A percentile compares a stretch with the other conserved stretches of the same genome.
phyloP scores from a whole-genome alignment of 495 filamentous ascomycete species.

The Lepidopterella palustris region DNA sequence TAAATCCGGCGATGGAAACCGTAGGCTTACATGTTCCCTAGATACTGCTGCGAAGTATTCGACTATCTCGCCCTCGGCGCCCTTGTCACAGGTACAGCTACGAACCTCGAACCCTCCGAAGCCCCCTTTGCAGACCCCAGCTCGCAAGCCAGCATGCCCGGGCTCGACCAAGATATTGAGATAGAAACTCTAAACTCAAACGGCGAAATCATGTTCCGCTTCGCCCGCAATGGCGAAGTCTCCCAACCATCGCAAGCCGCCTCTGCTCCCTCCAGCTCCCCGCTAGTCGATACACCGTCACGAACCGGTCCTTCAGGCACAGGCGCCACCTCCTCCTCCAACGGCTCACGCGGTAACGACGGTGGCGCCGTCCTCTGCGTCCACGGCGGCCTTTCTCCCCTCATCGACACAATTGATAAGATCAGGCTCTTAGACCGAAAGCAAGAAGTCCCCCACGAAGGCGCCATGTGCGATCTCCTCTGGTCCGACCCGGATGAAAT shows the following conservation, averaged over 20 bases:
- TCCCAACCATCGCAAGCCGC: slow-evolving; percentile 18
- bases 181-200: slow-evolving; percentile 83
- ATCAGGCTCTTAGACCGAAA: slow-evolving; percentile 93
- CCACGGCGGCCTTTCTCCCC: slow-evolving; percentile 84
- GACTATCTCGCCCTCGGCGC: slow-evolving; percentile 95
- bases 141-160: slow-evolving; percentile 33
- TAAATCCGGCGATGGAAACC: not conserved
- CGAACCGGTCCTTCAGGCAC: slow-evolving; percentile 69
- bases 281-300: slow-evolving; percentile 37
- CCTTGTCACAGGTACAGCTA: slow-evolving; percentile 83
- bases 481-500: slow-evolving; percentile 99
- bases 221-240: slow-evolving; percentile 45
- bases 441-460: slow-evolving; percentile 97
- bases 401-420: slow-evolving; percentile 92
- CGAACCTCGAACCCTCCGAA: slow-evolving; percentile 55
- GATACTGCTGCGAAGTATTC: slow-evolving; percentile 93
- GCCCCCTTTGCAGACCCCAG: slow-evolving; percentile 35
- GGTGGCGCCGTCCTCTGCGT: slow-evolving; percentile 85
- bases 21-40: slow-evolving; percentile 11
- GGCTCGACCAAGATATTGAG: slow-evolving; percentile 67
- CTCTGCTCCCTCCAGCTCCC: slow-evolving; percentile 44
- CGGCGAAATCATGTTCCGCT: slow-evolving; percentile 69
- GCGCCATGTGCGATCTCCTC: slow-evolving; percentile 95
- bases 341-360: slow-evolving; percentile 57
- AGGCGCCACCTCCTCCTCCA: slow-evolving; percentile 59